phyloP scores from a whole-genome alignment of 768 basidiomycete genomes.

The Suillus cothurnatus region DNA sequence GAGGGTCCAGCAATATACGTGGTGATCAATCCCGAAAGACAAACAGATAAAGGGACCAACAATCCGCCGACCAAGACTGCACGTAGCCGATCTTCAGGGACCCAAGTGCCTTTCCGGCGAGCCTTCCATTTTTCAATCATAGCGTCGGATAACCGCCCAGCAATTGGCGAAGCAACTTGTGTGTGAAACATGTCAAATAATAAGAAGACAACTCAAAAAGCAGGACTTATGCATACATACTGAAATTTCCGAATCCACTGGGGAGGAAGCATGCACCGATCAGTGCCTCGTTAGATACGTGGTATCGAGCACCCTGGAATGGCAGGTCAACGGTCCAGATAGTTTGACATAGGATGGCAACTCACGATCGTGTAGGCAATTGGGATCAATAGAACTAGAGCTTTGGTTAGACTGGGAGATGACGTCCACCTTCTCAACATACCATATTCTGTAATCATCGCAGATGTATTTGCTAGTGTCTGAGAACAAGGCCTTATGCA shows the following conservation, averaged over 20 bases:
- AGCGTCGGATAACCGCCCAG: slow-evolving; percentile 56
- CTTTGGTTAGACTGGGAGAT: neutral
- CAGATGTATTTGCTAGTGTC: slow-evolving; percentile 35
- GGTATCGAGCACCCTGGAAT: slow-evolving; percentile 52
- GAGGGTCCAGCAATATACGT: slow-evolving; percentile 45
- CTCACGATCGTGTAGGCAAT: slow-evolving; percentile 62
- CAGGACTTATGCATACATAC: slow-evolving; percentile 20
- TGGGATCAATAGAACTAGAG: slow-evolving; percentile 47
- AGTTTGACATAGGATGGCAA: slow-evolving; percentile 23
- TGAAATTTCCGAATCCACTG: slow-evolving; percentile 57
- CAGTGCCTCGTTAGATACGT: slow-evolving; percentile 55
- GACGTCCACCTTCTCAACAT: slow-evolving; percentile 12
- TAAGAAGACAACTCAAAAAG: neutral
- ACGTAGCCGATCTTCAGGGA: slow-evolving; percentile 28
- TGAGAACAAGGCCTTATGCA: slow-evolving; percentile 13
- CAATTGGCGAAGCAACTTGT: slow-evolving; percentile 57
- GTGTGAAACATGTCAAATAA: neutral
- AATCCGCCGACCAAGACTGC: slow-evolving; percentile 45
- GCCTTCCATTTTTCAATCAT: slow-evolving; percentile 47
- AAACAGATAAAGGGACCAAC: slow-evolving; percentile 49
- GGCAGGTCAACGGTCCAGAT: neutral
- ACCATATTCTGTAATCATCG: slow-evolving; percentile 46
- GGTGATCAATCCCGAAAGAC: slow-evolving; percentile 48
- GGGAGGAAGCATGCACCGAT: slow-evolving; percentile 65
- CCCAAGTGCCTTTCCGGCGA: slow-evolving; percentile 33